phyloP scores from a whole-genome alignment of 1,284 basidiomycete genomes.

The Cronartium ribicola region DNA sequence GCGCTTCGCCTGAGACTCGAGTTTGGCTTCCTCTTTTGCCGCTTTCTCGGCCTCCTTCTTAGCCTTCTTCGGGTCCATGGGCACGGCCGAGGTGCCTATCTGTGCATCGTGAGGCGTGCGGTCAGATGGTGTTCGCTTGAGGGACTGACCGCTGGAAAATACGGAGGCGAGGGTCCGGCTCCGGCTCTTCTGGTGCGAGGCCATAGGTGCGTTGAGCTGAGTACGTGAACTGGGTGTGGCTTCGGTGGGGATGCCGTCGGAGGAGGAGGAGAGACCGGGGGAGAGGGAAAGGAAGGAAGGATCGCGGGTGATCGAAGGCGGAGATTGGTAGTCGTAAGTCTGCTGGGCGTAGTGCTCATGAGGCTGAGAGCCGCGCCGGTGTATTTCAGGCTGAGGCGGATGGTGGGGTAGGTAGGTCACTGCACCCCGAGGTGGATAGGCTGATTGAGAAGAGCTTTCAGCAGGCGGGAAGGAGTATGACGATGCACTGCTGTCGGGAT shows the following conservation, averaged over 20 bases:
- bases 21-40: conserved; percentile 75
- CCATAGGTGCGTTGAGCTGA: conserved; percentile 78
- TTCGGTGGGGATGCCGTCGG: conserved; percentile 19
- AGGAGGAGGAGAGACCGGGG: conserved; percentile 16
- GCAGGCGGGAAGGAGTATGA: conserved; percentile 20
- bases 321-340: conserved; percentile 31
- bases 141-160: conserved; percentile 37
- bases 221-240: conserved; percentile 50
- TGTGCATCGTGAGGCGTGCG: conserved; percentile 9
- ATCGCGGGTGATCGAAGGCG: conserved; percentile 32
- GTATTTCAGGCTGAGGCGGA: conserved; percentile 33
- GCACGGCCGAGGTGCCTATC: conserved; percentile 54
- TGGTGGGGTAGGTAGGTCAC: conserved; percentile 20
- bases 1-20: conserved; percentile 60
- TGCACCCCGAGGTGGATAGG: conserved; percentile 39
- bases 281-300: conserved; percentile 36
- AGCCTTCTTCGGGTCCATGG: conserved; percentile 71
- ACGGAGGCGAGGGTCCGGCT: conserved; percentile 52
- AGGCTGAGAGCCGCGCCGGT: conserved; percentile 25
- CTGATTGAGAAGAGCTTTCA: not conserved
- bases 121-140: conserved; percentile 36
- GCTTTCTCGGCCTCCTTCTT: conserved; percentile 85
- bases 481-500: conserved; percentile 58
- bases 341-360: conserved; percentile 32
- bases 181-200: conserved; percentile 59